Percentiles rank a stretch among this genome's conserved stretches.
Evolutionary conservation across 345 rosid genomes (phyloP).

Genomic region (Sisymbrium irio): DNA sequence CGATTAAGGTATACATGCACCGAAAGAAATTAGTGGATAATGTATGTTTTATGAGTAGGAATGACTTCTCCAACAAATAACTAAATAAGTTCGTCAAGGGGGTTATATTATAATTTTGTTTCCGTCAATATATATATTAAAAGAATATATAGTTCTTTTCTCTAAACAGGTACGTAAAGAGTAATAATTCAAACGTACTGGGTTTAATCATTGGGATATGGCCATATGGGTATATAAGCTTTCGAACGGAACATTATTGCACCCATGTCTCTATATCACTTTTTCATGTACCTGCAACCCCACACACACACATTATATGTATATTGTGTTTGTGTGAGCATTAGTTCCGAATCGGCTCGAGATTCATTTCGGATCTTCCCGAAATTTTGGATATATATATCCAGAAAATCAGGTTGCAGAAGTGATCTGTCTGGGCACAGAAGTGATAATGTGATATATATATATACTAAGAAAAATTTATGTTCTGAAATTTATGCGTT

Average conservation of each 20-base stretch:
- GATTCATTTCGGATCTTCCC: background rate
- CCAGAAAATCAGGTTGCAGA: background rate
- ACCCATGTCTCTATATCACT: slow-evolving; percentile 23
- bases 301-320: background rate
- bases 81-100: background rate
- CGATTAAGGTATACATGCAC: background rate
- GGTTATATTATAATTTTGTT: background rate
- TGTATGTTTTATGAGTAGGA: background rate
- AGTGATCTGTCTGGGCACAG: background rate
- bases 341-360: background rate
- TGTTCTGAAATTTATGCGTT: background rate
- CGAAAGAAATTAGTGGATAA: background rate
- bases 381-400: background rate
- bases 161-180: background rate
- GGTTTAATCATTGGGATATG: slow-evolving; percentile 19
- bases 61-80: background rate
- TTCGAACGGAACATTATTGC: slow-evolving; percentile 2
- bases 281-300: slow-evolving; percentile 19
- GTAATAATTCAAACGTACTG: slow-evolving; percentile 10
- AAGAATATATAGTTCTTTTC: background rate
- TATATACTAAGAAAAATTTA: background rate
- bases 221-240: background rate
- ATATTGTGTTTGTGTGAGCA: background rate
- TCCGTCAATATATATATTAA: background rate
- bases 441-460: background rate